A percentile compares a stretch with the other conserved stretches of the same genome.
Conservation (phyloP, 805 yeast genomes). For the Wickerhamiella nectarea region DNA sequence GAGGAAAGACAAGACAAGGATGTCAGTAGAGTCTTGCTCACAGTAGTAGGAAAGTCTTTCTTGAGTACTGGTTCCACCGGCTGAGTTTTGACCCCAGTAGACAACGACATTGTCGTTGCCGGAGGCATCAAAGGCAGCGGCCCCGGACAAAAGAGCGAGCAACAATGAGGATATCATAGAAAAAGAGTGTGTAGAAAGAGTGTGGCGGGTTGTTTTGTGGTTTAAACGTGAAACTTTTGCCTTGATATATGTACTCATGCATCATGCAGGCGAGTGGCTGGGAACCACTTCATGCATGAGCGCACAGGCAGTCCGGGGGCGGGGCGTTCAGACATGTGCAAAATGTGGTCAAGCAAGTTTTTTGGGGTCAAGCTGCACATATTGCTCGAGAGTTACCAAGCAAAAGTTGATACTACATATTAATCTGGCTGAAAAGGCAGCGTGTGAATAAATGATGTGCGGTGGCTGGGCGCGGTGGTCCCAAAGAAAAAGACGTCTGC, state of each 20-base stretch:
- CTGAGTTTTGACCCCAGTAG: conserved; percentile 80
- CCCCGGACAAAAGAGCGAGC: conserved; percentile 6
- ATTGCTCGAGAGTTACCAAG: no score
- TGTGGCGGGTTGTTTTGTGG: neutral
- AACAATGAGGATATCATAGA: conserved; percentile 6
- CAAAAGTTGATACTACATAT: no score
- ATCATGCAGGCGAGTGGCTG: neutral
- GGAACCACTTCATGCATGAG: no score
- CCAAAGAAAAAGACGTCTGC: neutral
- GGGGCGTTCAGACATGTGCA: no score
- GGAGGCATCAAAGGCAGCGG: conserved; percentile 10
- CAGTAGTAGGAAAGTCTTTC: conserved; percentile 43
- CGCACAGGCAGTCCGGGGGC: neutral
- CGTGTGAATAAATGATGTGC: neutral
- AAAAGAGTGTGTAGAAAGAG: neutral
- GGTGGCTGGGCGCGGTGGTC: neutral
- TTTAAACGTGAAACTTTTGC: no score
- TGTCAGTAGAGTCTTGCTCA: conserved; percentile 48
- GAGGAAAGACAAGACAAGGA: conserved; percentile 55
- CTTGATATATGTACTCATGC: neutral
- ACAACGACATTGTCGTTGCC: conserved; percentile 50
- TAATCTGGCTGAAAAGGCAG: neutral
- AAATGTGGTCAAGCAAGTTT: no score
- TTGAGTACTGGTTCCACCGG: conserved; percentile 33
- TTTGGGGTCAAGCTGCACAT: no score